Evolutionary conservation across 1,284 basidiomycete genomes (phyloP), one percentile per base, ranked within the genome.

Genomic region (Lentinula novae-zelandiae): DNA sequence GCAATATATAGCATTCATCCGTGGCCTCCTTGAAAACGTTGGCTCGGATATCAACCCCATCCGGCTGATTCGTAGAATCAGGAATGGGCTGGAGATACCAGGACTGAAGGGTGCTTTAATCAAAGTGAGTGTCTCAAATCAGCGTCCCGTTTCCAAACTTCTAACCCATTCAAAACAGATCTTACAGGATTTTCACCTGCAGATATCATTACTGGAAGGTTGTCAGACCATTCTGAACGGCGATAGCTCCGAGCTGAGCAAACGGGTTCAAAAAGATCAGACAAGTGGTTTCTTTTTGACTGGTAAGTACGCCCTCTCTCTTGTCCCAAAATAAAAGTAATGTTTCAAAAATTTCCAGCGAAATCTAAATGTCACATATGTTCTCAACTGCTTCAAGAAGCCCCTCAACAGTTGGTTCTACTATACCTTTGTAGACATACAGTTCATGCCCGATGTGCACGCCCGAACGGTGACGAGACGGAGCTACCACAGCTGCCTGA

Each of bases 41-140:
- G 96, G 96, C 6, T 88, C 94, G 0, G 95, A 98, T 69, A 97
- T 99, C 68, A 92, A 97, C 68, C 96, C 97, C 0, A 91, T 99
- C 56, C 87, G 95, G 0, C 82, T 99, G 50, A 97, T 99, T 59
- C 84, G 94, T 6, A 84, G 96, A 12, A 98, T 99, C 76, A 91
- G 92, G 76, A 93, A 98, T 67, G 96, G 97, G 0, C 81, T 99
- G 7, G 93, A 97, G 73, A 98, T 99, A 46, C 94, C 94, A 0
- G 96, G 96, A 0, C 81, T 99, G 60, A 96, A 97, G 71, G 86
- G 90, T 57, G 95, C 96, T 0, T 76, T 99, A 34, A 95, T 98
- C 77, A 98, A 97, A 22, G 53, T 54, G 12, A 10, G 39, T 53
- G 22, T 36, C 5, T 22, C 9, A 0, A 1, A 3, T 27, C 9